Evolutionary conservation across 768 basidiomycete species (phyloP).

Genomic region (Psilocybe azurescens): DNA sequence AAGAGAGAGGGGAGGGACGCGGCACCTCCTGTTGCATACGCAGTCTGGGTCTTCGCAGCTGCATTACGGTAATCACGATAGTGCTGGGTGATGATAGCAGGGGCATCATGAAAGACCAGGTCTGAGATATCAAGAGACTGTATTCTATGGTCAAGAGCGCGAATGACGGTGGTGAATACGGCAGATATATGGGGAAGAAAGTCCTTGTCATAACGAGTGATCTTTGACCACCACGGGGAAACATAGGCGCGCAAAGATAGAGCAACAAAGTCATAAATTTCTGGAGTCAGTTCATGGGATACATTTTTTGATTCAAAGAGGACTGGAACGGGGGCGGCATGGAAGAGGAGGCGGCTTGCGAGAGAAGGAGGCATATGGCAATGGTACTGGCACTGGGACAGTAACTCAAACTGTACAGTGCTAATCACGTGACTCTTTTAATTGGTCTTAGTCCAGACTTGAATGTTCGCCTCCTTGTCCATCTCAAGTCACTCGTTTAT

Average conservation of each 20-base stretch:
- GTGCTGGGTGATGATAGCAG: conserved; percentile 74
- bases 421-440: conserved; percentile 18
- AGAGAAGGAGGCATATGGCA: conserved; percentile 33
- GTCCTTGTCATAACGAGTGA: conserved; percentile 84
- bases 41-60: conserved; percentile 60
- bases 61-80: conserved; percentile 81
- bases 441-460: background rate
- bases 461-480: conserved; percentile 10
- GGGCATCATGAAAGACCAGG: conserved; percentile 67
- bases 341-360: conserved; percentile 67
- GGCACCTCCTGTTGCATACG: conserved; percentile 74
- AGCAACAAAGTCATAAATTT: conserved; percentile 81
- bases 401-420: too few relatives aligned
- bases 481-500: conserved; percentile 10
- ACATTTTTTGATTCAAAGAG: conserved; percentile 51
- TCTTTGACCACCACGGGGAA: conserved; percentile 85
- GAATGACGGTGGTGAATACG: conserved; percentile 62
- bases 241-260: conserved; percentile 81
- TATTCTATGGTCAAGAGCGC: conserved; percentile 62
- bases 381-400: too few relatives aligned
- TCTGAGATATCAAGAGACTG: conserved; percentile 59
- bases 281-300: conserved; percentile 62
- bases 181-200: conserved; percentile 74
- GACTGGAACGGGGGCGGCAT: conserved; percentile 54
- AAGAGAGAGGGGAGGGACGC: conserved; percentile 71